These are phyloP conservation scores for Delphinella strobiligena DNA, from an alignment of 2,329 filamentous ascomycete genomes.

Conservation along the genomic window DNA sequence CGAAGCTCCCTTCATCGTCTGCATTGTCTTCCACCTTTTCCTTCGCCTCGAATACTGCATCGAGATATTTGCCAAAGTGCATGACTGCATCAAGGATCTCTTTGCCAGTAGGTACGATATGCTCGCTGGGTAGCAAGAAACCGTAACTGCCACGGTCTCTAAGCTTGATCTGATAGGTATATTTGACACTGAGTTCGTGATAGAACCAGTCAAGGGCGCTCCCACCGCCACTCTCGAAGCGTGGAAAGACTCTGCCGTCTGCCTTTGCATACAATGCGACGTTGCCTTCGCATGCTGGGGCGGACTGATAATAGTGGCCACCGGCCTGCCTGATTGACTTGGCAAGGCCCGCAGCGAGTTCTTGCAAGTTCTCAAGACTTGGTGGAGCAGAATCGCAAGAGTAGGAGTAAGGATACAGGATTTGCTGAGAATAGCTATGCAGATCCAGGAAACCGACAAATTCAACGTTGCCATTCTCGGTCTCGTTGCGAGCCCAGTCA, in stretches of 20 bases:
- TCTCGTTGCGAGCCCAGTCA: conserved; percentile 73
- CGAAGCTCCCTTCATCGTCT: no score
- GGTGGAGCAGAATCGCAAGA: conserved; percentile 69
- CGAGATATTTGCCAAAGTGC: conserved; percentile 70
- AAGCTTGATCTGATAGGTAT: conserved; percentile 88
- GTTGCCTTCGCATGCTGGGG: conserved; percentile 77
- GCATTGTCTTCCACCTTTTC: conserved; percentile 4
- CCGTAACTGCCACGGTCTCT: conserved; percentile 90
- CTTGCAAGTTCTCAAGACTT: conserved; percentile 81
- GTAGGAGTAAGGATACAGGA: conserved; percentile 85
- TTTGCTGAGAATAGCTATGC: conserved; percentile 90
- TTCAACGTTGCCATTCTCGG: conserved; percentile 53
- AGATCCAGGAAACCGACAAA: conserved; percentile 83
- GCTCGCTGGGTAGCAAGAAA: conserved; percentile 73
- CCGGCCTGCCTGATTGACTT: conserved; percentile 74
- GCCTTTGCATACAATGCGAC: conserved; percentile 30
- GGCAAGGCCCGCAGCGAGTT: conserved; percentile 74
- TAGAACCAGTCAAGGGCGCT: conserved; percentile 94
- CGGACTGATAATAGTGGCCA: conserved; percentile 45
- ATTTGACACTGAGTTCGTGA: conserved; percentile 68
- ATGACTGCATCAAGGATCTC: conserved; percentile 75
- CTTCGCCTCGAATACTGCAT: conserved; percentile 29
- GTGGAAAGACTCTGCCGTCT: conserved; percentile 29
- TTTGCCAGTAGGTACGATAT: conserved; percentile 81
- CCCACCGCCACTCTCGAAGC: conserved; percentile 66